Base-by-base conservation (phyloP, 768 basidiomycete genomes). In the Lactarius hengduanensis region DNA sequence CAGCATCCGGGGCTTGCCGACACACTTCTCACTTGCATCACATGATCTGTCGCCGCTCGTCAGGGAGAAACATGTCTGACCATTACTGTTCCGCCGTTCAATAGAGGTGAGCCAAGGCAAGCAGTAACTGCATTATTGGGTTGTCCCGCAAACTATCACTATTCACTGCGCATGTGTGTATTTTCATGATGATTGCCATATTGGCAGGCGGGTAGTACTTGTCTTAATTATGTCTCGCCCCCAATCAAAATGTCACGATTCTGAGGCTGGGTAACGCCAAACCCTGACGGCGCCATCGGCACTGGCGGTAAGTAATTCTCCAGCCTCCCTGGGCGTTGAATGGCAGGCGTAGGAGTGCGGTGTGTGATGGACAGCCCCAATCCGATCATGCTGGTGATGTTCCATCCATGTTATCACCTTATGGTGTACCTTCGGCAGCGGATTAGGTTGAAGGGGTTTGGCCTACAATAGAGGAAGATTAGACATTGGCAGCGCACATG, bases 331-430 rank as follows among this genome's bases (percentile, higher is more conserved):
- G 9, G 93, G 94, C 26, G 26, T 26, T 26, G 26, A 26, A 26
- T 26, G 26, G 26, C 26, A 26, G 26, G 26, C 26, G 26, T 26
- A 26, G 26, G 26, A 26, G 26, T 26, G 26, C 26, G 26, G 26
- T 26, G 26, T 26, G 26, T 26, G 1, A 26, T 26, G 26, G 26
- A 26, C 26, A 26, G 26, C 26, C 26, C 26, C 26, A 26, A 26
- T 26, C 26, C 26, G 26, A 26, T 26, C 26, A 26, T 26, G 26
- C 26, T 26, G 26, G 77, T 96, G 92, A 71, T 94, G 86, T 77
- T 96, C 94, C 2, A 91, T 87, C 93, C 95, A 97, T 13, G 92
- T 92, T 59, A 97, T 87, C 34, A 91, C 83, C 74, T 91, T 94
- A 47, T 87, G 80, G 74, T 98, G 96, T 1, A 84, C 86, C 73